These are phyloP conservation scores for Daphne laureola DNA, from an alignment of 441 rosid genomes.

Conservation along the genomic window DNA sequence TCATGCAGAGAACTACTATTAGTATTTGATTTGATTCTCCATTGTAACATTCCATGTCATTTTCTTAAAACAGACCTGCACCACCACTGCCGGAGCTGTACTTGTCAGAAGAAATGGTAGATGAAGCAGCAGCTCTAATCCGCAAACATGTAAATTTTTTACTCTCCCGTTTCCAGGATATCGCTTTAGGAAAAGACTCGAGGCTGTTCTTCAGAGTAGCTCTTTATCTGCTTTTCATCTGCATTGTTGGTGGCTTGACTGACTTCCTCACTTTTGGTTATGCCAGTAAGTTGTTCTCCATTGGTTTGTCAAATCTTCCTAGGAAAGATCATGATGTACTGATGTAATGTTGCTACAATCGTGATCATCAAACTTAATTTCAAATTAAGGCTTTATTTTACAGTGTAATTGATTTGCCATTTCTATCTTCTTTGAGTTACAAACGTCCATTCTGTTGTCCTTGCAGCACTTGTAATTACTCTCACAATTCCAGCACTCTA, in stretches of 20 bases:
- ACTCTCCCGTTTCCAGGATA: conserved; percentile 55
- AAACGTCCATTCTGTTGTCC: not conserved
- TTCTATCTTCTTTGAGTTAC: not conserved
- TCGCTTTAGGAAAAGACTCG: conserved; percentile 73
- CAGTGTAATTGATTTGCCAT: not conserved
- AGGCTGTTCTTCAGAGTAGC: conserved; percentile 55
- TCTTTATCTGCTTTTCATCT: conserved; percentile 43
- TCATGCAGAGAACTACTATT: too few species aligned
- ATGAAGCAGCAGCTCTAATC: conserved; percentile 34
- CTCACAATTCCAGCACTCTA: conserved; percentile 74
- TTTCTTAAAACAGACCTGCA: conserved; percentile 51
- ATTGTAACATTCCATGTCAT: not conserved
- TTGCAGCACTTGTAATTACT: conserved; percentile 56
- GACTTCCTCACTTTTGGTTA: conserved; percentile 73
- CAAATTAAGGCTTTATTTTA: not conserved
- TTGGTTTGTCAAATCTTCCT: not conserved
- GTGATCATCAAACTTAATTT: too few species aligned
- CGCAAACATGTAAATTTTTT: conserved; percentile 42
- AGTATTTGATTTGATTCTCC: too few species aligned
- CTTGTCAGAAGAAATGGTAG: conserved; percentile 57
- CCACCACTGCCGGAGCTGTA: conserved; percentile 76
- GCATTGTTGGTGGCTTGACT: conserved; percentile 54
- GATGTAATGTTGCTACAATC: too few species aligned
- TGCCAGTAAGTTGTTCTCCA: conserved; percentile 40
- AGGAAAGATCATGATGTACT: too few species aligned